Conservation (phyloP, 305 asterid species). For the Fraxinus velutina region DNA sequence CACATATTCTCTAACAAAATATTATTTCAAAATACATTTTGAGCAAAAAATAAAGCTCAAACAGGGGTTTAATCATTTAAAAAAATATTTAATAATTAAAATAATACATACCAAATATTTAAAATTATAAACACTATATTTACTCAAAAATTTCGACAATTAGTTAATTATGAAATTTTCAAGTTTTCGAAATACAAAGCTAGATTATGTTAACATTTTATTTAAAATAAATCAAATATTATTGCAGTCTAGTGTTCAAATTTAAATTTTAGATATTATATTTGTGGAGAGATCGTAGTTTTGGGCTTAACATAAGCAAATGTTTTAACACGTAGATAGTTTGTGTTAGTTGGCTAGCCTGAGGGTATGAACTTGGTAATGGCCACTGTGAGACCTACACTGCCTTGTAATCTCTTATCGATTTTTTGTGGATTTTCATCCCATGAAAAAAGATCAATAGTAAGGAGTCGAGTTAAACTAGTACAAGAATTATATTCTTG, state of each 20-base stretch:
- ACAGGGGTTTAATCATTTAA: not conserved
- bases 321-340: not conserved
- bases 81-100: no score
- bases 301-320: not conserved
- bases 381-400: not conserved
- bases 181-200: no score
- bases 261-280: not conserved
- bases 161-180: not conserved
- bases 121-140: no score
- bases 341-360: not conserved
- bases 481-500: no score
- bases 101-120: no score
- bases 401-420: no score
- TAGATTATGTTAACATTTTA: not conserved
- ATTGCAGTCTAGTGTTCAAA: not conserved
- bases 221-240: no score
- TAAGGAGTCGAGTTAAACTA: no score
- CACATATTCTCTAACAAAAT: not conserved
- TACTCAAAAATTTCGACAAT: not conserved
- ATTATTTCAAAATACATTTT: no score
- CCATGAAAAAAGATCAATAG: no score
- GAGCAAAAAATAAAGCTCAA: not conserved
- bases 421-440: no score
- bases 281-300: not conserved
- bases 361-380: not conserved